Conservation (phyloP, 371 early-diverging fungal genomes). For the Mucor ambiguus region DNA sequence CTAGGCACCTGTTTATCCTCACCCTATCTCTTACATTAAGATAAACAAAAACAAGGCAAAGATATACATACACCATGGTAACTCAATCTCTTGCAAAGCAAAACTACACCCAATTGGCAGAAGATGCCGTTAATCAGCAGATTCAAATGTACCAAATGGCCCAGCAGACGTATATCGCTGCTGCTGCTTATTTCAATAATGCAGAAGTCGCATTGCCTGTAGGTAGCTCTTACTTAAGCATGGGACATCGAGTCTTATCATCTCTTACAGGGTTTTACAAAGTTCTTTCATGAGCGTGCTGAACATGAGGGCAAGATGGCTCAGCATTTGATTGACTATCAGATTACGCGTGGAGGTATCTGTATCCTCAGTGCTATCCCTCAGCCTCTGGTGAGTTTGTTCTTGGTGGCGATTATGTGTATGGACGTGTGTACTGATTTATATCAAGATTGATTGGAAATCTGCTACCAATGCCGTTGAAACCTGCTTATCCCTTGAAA, state of each 20-base stretch:
- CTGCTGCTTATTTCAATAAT: slow-evolving; percentile 56
- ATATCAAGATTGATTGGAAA: slow-evolving; percentile 31
- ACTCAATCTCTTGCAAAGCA: slow-evolving; percentile 52
- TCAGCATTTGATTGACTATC: slow-evolving; percentile 62
- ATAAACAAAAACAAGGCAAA: not conserved
- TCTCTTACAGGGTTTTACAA: slow-evolving; percentile 45
- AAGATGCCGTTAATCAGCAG: slow-evolving; percentile 62
- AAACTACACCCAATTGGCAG: slow-evolving; percentile 58
- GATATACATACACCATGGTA: not conserved
- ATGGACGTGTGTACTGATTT: not conserved
- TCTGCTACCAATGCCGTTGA: slow-evolving; percentile 46
- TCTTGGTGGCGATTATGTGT: not conserved
- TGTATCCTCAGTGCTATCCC: slow-evolving; percentile 41
- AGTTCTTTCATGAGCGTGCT: slow-evolving; percentile 61
- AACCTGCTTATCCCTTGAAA: slow-evolving; percentile 41
- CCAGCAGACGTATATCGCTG: slow-evolving; percentile 54
- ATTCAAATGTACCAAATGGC: slow-evolving; percentile 57
- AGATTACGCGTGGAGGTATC: slow-evolving; percentile 62
- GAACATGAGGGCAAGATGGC: slow-evolving; percentile 53
- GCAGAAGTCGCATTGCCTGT: slow-evolving; percentile 57
- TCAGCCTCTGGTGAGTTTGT: slow-evolving; percentile 37
- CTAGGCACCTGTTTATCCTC: not conserved
- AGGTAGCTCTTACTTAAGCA: slow-evolving; percentile 2
- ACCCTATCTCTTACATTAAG: slow-evolving; percentile 5
- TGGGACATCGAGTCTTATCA: not conserved